Evolutionary conservation across 306 rosid genomes (phyloP).

Genomic region (Begonia masoniana): DNA sequence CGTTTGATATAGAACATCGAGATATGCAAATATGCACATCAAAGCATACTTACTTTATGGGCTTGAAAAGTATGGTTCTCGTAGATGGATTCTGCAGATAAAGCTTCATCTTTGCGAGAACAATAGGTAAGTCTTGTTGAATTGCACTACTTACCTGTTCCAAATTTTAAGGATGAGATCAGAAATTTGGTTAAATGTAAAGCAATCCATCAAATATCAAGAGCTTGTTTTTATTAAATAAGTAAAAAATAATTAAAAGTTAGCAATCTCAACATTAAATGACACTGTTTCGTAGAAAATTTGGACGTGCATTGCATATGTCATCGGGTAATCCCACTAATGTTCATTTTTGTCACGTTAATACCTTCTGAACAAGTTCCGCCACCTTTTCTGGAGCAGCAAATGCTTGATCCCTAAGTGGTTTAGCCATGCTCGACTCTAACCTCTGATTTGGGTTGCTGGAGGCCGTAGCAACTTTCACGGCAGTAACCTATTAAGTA

Average conservation of each 20-base stretch:
- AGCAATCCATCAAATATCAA: no score
- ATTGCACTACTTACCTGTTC: conserved; percentile 67
- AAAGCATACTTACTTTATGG: conserved; percentile 60
- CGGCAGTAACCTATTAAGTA: conserved; percentile 74
- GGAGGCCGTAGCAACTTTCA: conserved; percentile 71
- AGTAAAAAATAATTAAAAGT: no score
- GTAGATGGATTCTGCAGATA: conserved; percentile 85
- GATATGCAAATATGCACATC: not conserved
- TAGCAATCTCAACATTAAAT: no score
- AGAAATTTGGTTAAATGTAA: not conserved
- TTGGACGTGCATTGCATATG: no score
- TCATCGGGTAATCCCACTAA: no score
- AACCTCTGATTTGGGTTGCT: conserved; percentile 64
- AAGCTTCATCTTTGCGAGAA: conserved; percentile 81
- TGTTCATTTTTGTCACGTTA: no score
- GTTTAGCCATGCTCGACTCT: conserved; percentile 65
- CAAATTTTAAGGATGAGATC: conserved; percentile 10
- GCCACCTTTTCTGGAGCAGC: conserved; percentile 95
- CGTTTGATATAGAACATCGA: not conserved
- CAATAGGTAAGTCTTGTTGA: conserved; percentile 68
- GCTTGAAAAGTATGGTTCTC: conserved; percentile 85
- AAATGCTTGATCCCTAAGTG: conserved; percentile 85
- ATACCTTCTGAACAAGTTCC: conserved; percentile 83
- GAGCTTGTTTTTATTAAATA: no score
- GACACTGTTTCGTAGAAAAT: no score